Evolutionary conservation across 148 eudicot genomes (phyloP).

Genomic region (Cornus suecica): DNA sequence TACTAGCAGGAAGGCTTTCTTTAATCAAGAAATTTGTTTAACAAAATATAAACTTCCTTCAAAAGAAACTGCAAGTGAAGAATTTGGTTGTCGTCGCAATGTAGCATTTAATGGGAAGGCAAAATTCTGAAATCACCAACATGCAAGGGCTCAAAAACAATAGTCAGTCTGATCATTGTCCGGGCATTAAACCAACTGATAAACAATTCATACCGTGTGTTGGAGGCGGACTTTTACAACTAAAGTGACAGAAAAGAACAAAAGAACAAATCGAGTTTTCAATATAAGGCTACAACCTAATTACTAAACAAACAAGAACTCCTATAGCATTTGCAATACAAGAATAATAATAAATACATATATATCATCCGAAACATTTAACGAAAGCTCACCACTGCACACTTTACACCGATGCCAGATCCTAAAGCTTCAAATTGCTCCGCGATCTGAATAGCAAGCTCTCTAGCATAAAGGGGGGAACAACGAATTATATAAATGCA

Average conservation of each 20-base stretch:
- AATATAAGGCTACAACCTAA: neutral
- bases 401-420: slow-evolving; percentile 56
- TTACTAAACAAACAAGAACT: neutral
- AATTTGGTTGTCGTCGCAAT: neutral
- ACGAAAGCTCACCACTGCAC: slow-evolving; percentile 54
- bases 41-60: neutral
- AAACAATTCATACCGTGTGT: no score
- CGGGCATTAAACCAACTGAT: neutral
- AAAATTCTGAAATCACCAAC: neutral
- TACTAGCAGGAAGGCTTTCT: no score
- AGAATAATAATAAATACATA: neutral
- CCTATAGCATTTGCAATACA: no score
- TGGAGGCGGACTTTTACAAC: no score
- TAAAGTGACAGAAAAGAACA: no score
- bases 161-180: neutral
- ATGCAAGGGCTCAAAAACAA: neutral
- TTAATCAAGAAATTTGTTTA: no score
- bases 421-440: slow-evolving; percentile 84
- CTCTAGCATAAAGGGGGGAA: slow-evolving; percentile 35
- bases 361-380: neutral
- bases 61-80: neutral
- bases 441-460: slow-evolving; percentile 78
- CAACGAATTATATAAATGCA: slow-evolving; percentile 6
- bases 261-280: neutral
- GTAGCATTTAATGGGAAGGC: neutral